Percentiles rank a stretch among this genome's conserved stretches.
Conservation (phyloP, 306 rosid genomes). For the Begonia fuchsioides region DNA sequence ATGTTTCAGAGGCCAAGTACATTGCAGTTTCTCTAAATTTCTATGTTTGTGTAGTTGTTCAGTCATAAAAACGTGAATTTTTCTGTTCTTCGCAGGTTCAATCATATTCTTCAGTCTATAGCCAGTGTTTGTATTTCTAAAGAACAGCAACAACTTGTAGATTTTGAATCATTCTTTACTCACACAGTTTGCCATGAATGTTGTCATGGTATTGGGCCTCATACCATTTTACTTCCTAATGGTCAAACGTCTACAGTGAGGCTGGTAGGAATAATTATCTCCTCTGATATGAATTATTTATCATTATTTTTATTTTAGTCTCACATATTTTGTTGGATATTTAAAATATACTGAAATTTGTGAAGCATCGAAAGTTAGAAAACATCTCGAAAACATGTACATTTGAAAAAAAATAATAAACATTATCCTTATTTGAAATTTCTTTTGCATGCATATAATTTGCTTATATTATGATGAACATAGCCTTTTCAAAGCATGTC, state of each 20-base stretch:
- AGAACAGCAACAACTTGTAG: conserved; percentile 67
- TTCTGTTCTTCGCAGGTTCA: conserved; percentile 46
- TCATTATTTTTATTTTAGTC: background rate
- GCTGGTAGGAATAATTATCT: conserved; percentile 47
- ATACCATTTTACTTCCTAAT: conserved; percentile 74
- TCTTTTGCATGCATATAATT: too few relatives aligned
- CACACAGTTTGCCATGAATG: conserved; percentile 95
- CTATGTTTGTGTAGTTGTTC: background rate
- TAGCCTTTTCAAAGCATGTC: too few relatives aligned
- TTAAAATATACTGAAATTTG: background rate
- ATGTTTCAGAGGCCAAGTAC: conserved; percentile 97
- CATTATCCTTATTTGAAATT: too few relatives aligned
- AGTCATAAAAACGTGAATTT: conserved; percentile 7
- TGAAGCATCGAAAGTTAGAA: too few relatives aligned
- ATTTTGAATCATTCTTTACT: conserved; percentile 90
- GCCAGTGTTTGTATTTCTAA: conserved; percentile 48
- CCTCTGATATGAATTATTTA: conserved; percentile 1
- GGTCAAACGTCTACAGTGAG: conserved; percentile 81
- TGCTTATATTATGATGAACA: too few relatives aligned
- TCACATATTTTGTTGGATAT: background rate
- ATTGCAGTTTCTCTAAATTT: conserved; percentile 4
- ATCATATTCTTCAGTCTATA: conserved; percentile 78
- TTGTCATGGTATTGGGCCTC: conserved; percentile 99
- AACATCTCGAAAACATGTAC: too few relatives aligned
- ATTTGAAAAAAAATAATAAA: too few relatives aligned